These are phyloP conservation scores for Byssothecium circinans DNA, from an alignment of 2,329 filamentous ascomycete species.

Conservation along the genomic window DNA sequence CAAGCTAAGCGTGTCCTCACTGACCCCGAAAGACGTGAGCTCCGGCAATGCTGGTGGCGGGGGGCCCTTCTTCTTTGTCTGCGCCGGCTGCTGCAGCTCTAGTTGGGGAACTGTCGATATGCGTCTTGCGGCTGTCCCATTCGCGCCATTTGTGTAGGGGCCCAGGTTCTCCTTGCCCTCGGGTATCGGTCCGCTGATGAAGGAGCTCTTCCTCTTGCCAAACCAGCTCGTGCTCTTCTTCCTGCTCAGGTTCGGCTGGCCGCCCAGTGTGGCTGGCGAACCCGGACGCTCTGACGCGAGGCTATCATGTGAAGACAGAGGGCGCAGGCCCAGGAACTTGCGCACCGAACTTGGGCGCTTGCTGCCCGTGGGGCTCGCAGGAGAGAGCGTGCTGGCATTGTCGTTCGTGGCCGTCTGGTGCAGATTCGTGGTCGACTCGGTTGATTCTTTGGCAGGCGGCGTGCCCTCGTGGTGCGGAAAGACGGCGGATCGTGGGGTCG, in stretches of 20 bases:
- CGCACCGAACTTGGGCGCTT: conserved; percentile 45
- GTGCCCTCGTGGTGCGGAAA: conserved; percentile 26
- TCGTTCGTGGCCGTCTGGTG: conserved; percentile 32
- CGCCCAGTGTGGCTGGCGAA: conserved; percentile 39
- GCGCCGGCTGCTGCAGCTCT: not conserved
- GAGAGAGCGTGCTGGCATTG: conserved; percentile 32
- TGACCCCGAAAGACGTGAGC: conserved; percentile 41
- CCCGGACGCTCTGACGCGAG: conserved; percentile 40
- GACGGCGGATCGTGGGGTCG: conserved; percentile 38
- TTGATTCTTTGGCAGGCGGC: conserved; percentile 21
- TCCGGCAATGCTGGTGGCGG: conserved; percentile 46
- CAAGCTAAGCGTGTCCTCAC: conserved; percentile 35
- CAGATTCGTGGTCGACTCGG: conserved; percentile 20
- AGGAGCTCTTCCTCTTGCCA: conserved; percentile 42
- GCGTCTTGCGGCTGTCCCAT: conserved; percentile 1
- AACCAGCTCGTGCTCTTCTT: conserved; percentile 47
- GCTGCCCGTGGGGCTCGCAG: conserved; percentile 30
- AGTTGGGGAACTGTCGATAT: not conserved
- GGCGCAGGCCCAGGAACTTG: conserved; percentile 44
- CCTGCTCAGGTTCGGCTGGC: conserved; percentile 35
- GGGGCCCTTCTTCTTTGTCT: conserved; percentile 35
- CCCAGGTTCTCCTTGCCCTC: conserved; percentile 34
- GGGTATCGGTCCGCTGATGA: conserved; percentile 35
- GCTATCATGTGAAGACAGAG: conserved; percentile 41
- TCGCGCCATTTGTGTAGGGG: conserved; percentile 24